A percentile compares a stretch with the other conserved stretches of the same genome.
These are phyloP conservation scores for Skeletonema grethae DNA, from an alignment of 108 stramenopile genomes.

Conservation along the genomic window DNA sequence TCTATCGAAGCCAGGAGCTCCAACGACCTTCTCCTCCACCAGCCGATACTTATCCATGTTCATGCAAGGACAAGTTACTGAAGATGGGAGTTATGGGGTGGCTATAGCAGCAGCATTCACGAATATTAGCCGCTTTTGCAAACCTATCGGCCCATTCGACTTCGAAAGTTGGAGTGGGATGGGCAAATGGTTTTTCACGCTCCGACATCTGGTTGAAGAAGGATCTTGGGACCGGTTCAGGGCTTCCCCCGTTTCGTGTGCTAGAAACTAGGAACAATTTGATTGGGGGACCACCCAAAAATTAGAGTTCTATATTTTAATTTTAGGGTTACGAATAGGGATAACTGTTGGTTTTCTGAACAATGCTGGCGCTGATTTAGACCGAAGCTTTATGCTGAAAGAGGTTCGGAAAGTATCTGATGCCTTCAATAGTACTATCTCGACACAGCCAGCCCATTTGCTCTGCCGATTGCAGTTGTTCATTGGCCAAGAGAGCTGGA, in stretches of 20 bases:
- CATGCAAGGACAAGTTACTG: background rate
- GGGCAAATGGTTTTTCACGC: background rate
- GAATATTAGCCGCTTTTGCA: too few species aligned
- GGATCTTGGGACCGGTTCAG: background rate
- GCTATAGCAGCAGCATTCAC: background rate
- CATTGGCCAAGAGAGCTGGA: conserved; percentile 78
- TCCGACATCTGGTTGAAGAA: background rate
- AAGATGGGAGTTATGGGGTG: background rate
- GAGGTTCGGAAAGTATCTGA: conserved; percentile 83
- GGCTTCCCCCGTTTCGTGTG: background rate
- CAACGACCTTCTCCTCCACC: conserved; percentile 65
- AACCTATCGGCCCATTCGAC: too few species aligned
- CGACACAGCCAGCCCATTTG: conserved; percentile 77
- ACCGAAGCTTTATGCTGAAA: conserved; percentile 42
- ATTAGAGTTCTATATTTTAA: background rate
- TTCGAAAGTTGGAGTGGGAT: background rate
- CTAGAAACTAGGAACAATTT: background rate
- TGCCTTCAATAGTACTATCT: conserved; percentile 82
- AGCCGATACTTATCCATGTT: conserved; percentile 88
- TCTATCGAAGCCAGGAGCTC: conserved; percentile 54
- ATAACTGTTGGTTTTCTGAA: too few species aligned
- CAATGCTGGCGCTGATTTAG: background rate
- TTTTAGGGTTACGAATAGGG: background rate
- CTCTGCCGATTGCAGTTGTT: conserved; percentile 85
- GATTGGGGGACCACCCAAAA: background rate